These are phyloP conservation scores for Aspergillus transmontanensis DNA, from an alignment of 2,329 filamentous ascomycete species.

Conservation along the genomic window DNA sequence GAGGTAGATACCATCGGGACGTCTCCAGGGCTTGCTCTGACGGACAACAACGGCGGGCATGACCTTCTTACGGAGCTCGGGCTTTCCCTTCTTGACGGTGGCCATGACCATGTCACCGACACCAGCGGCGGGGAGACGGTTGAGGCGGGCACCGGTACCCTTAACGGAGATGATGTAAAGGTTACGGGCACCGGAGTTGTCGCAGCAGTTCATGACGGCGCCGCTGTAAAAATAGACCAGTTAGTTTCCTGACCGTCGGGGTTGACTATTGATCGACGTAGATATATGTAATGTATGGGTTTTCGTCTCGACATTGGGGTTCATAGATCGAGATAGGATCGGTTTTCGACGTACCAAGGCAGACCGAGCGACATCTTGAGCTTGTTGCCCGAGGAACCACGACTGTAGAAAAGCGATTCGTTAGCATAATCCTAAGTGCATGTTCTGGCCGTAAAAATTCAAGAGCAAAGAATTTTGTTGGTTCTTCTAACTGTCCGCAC, in stretches of 20 bases:
- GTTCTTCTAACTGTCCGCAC: background rate
- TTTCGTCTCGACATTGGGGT: background rate
- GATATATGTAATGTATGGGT: background rate
- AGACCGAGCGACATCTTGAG: slow-evolving; percentile 99
- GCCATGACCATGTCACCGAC: slow-evolving; percentile 99
- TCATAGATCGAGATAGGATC: background rate
- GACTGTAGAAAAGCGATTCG: slow-evolving; percentile 45
- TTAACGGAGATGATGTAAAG: slow-evolving; percentile 99
- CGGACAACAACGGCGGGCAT: slow-evolving; percentile 99
- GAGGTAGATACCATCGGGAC: slow-evolving; percentile 96
- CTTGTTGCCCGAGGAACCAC: slow-evolving; percentile 97
- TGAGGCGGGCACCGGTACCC: slow-evolving; percentile 95
- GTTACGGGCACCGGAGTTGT: slow-evolving; percentile 98
- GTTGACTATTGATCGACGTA: slow-evolving; percentile 7
- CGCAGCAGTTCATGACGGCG: slow-evolving; percentile 99
- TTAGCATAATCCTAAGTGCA: slow-evolving; percentile 19
- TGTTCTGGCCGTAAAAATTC: background rate
- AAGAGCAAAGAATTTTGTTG: background rate
- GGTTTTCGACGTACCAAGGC: slow-evolving; percentile 78
- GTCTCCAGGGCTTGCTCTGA: slow-evolving; percentile 99
- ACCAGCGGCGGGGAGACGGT: slow-evolving; percentile 95
- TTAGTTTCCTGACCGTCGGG: slow-evolving; percentile 12
- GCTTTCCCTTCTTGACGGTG: slow-evolving; percentile 99
- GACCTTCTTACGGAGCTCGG: slow-evolving; percentile 99
- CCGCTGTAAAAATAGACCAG: slow-evolving; percentile 62